These are phyloP conservation scores for Colletotrichum sp. DNA, from an alignment of 2,329 filamentous ascomycete genomes.

Conservation along the genomic window DNA sequence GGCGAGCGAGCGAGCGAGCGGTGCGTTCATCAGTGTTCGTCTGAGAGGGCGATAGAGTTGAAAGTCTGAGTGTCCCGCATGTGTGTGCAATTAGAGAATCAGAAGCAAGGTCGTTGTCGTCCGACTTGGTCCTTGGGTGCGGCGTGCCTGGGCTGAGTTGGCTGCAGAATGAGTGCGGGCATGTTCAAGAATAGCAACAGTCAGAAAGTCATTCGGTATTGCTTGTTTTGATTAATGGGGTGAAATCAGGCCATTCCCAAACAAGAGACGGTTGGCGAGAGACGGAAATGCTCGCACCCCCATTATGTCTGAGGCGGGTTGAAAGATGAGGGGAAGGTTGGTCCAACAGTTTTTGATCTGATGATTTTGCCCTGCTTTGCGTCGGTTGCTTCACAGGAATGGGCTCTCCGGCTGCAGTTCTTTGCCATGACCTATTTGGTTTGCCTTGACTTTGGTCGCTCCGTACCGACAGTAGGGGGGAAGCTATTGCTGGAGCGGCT, in stretches of 20 bases:
- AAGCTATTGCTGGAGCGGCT: neutral
- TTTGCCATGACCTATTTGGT: neutral
- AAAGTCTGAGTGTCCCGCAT: slow-evolving; percentile 9
- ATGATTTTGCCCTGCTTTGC: neutral
- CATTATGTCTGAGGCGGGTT: neutral
- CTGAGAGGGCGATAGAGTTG: slow-evolving; percentile 9
- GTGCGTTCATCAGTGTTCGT: slow-evolving; percentile 11
- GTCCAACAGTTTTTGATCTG: neutral
- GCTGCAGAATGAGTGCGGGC: neutral
- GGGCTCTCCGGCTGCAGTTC: neutral
- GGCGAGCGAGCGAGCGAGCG: neutral
- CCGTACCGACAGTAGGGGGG: neutral
- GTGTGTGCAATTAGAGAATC: neutral
- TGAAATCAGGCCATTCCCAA: slow-evolving; percentile 5
- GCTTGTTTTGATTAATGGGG: slow-evolving; percentile 1
- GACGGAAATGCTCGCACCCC: neutral
- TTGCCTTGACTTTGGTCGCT: neutral
- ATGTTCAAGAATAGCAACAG: slow-evolving; percentile 13
- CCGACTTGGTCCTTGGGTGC: neutral
- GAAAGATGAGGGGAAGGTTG: neutral
- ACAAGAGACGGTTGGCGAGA: neutral
- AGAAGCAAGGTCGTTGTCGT: slow-evolving; percentile 13
- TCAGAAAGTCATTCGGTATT: neutral
- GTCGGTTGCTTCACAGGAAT: neutral
- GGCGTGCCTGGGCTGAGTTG: neutral